Percentiles rank a stretch among this genome's conserved stretches.
Conservation (phyloP, 495 filamentous ascomycete genomes). For the Daldinia grandis region DNA sequence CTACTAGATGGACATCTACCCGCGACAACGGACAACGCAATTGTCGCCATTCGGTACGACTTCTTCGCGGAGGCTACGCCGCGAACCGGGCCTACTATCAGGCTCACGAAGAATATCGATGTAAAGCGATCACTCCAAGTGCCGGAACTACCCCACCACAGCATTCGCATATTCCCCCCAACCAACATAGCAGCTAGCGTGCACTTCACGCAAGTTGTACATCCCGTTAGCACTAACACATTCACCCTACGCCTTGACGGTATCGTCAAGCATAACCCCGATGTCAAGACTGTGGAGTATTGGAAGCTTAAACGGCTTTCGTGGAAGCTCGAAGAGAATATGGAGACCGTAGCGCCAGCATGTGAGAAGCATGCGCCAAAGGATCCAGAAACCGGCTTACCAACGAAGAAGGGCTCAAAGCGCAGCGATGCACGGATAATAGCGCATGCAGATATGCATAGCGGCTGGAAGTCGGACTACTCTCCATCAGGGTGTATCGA, state of each 20-base stretch:
- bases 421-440: slow-evolving; percentile 81
- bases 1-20: slow-evolving; percentile 88
- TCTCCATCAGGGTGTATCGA: slow-evolving; percentile 74
- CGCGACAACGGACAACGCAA: slow-evolving; percentile 74
- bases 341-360: slow-evolving; percentile 80
- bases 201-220: slow-evolving; percentile 79
- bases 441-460: slow-evolving; percentile 76
- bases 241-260: slow-evolving; percentile 83
- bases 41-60: slow-evolving; percentile 80
- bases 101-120: slow-evolving; percentile 68
- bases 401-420: slow-evolving; percentile 73
- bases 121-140: slow-evolving; percentile 76
- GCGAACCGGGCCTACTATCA: slow-evolving; percentile 66
- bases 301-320: slow-evolving; percentile 91
- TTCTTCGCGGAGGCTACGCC: slow-evolving; percentile 74
- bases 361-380: slow-evolving; percentile 81
- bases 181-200: slow-evolving; percentile 89
- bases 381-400: slow-evolving; percentile 53
- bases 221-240: slow-evolving; percentile 86
- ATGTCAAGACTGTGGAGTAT: slow-evolving; percentile 63
- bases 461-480: slow-evolving; percentile 98
- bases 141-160: slow-evolving; percentile 71
- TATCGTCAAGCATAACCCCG: slow-evolving; percentile 69
- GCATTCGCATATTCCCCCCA: slow-evolving; percentile 92
- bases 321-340: slow-evolving; percentile 91